These are phyloP conservation scores for Lipomyces spencermartinsiae DNA, from an alignment of 805 yeast genomes.

Conservation along the genomic window DNA sequence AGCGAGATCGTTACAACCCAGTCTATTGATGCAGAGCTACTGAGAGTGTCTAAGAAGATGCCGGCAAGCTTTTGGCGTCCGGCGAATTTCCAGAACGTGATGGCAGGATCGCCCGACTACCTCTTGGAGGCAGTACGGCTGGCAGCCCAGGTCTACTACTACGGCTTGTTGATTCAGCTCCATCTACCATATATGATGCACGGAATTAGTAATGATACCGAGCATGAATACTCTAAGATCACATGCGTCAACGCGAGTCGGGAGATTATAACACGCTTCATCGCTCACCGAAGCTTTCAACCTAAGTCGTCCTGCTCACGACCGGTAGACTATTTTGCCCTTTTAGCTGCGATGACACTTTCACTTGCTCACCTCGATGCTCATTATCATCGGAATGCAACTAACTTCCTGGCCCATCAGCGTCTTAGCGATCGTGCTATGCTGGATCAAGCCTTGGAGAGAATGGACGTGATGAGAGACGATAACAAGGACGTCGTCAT, in stretches of 20 bases:
- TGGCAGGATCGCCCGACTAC: neutral
- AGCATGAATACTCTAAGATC: constrained; percentile 1
- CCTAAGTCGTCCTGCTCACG: constrained; percentile 1
- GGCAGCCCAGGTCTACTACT: neutral
- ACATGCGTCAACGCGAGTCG: constrained; percentile 8
- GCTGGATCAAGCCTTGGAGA: neutral
- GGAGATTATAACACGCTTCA: constrained; percentile 2
- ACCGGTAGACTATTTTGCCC: constrained; percentile 5
- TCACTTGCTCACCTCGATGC: constrained; percentile 6
- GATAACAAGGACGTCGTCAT: neutral
- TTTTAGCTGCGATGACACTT: constrained; percentile 6
- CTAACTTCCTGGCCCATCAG: constrained; percentile 1
- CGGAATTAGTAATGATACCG: neutral
- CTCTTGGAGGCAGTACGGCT: neutral
- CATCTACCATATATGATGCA: constrained; percentile 5
- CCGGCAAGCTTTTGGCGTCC: constrained; percentile 3
- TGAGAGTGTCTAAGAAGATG: neutral
- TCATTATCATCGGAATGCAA: neutral
- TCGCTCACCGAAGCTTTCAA: neutral
- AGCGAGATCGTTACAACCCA: neutral
- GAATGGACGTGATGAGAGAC: neutral
- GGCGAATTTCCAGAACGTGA: neutral
- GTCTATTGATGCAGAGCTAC: neutral
- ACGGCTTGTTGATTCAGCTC: neutral
- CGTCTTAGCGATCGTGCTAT: constrained; percentile 5